A percentile compares a stretch with the other conserved stretches of the same genome.
Conservation (phyloP, 2,329 filamentous ascomycete genomes). For the Ophiostoma sp. region DNA sequence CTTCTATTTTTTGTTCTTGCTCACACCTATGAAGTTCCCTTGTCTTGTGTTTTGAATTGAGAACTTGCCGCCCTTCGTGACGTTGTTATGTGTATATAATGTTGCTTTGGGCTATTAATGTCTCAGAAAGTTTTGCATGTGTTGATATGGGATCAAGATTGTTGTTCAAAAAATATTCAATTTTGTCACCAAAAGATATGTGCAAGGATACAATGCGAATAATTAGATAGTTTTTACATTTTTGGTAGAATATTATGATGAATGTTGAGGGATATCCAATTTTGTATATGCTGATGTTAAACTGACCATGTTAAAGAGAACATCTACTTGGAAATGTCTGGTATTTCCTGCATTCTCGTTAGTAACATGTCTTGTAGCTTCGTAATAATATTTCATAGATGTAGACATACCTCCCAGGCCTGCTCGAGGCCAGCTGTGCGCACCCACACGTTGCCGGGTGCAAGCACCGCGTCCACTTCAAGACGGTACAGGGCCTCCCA, state of each 20-base stretch:
- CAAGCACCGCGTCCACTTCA: constrained; percentile 62
- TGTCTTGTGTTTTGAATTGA: not conserved
- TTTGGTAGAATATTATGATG: too few relatives aligned
- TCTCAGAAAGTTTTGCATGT: too few relatives aligned
- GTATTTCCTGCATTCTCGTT: not conserved
- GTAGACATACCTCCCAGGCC: constrained; percentile 57
- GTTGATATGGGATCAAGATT: too few relatives aligned
- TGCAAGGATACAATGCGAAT: too few relatives aligned
- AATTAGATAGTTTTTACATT: too few relatives aligned
- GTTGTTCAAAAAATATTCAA: too few relatives aligned
- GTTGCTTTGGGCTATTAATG: too few relatives aligned
- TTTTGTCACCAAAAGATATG: too few relatives aligned
- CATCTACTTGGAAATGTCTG: not conserved
- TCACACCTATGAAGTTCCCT: not conserved
- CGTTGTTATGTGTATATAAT: too few relatives aligned
- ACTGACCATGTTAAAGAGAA: not conserved
- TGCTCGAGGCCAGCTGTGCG: constrained; percentile 62
- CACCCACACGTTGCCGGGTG: constrained; percentile 57
- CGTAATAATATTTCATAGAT: not conserved
- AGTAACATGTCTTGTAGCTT: not conserved
- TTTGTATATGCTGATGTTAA: not conserved
- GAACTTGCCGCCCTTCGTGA: too few relatives aligned
- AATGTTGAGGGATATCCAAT: not conserved
- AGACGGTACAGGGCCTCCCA: constrained; percentile 64
- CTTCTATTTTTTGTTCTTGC: not conserved